Evolutionary conservation across 2,329 filamentous ascomycete species (phyloP), one percentile per base, ranked within the genome.

Genomic region (Sporothrix phasma): DNA sequence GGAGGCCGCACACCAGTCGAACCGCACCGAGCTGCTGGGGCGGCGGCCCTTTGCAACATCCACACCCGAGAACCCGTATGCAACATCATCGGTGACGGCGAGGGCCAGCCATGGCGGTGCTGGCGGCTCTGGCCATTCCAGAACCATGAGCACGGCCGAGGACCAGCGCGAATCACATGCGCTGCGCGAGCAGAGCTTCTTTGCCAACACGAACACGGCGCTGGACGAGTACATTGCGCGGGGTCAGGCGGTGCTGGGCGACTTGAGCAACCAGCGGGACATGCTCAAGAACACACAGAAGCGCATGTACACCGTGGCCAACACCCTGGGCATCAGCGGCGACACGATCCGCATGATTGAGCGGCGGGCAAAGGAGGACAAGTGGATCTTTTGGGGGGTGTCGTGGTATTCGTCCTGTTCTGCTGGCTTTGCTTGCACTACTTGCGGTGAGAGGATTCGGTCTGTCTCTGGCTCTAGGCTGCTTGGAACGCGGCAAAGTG

Each of bases 301-400:
- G 74, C 86, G 87, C 73, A 80, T 99, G 59, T 97, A 97, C 73
- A 93, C 85, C 70, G 92, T 97, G 22, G 94, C 90, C 6, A 97
- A 96, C 73, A 97, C 94, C 24, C 77, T 99, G 56, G 94, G 94
- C 0, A 84, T 99, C 66, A 95, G 89, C 72, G 92, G 93, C 22
- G 93, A 97, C 74, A 99, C 94, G 1, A 99, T 99, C 68, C 86
- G 94, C 54, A 97, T 94, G 91, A 88, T 99, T 47, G 93, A 97
- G 77, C 79, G 94, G 69, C 82, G 94, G 67, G 92, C 94, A 60
- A 89, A 86, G 74, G 89, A 97, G 79, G 94, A 99, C 74, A 97
- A 97, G 77, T 97, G 92, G 92, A 96, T 99, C 41, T 99, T 99
- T 74, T 89, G 89, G 82, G 88, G 0, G 92, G 94, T 0, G 91